Base-by-base conservation (phyloP, 139 green algal genomes). In the Dunaliella sp. region DNA sequence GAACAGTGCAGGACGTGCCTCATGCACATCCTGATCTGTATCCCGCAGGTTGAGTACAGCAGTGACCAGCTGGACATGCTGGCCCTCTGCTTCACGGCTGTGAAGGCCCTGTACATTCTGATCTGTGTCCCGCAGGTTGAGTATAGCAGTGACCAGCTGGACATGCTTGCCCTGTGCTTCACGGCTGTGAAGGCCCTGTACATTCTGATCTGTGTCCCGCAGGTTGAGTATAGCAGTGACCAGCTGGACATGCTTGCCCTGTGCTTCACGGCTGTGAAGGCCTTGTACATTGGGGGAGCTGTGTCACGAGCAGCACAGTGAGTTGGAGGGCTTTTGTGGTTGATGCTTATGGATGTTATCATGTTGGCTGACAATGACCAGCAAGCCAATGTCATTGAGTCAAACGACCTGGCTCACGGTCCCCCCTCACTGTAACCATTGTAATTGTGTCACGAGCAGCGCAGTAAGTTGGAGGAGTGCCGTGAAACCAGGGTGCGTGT, bases 151-250 rank as follows among this genome's bases (percentile, higher is more conserved):
- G 48, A 65, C 48, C 48, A 65, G 48, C 48, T 26, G 7, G 7
- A 16, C 48, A 16, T 65, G 48, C 48, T 65, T 26, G 7, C 48
- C 48, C 7, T 65, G 48, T 65, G 16, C 48, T 65, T 65, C 80
- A 95, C 94, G 0, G 34, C 84, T 33, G 89, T 91, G 34, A 97
- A 96, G 89, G 38, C 93, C 36, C 82, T 96, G 81, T 96, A 90
- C 84, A 81, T 93, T 26, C 48, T 65, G 16, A 65, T 65, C 7
- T 16, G 16, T 65, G 48, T 16, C 16, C 48, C 7, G 48, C 48
- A 65, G 16, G 48, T 65, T 65, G 48, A 65, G 48, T 65, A 16
- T 16, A 65, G 48, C 48, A 7, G 16, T 65, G 48, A 65, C 48
- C 48, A 65, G 48, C 48, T 26, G 7, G 7, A 16, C 48, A 16